Base-by-base conservation (phyloP, 2,329 filamentous ascomycete genomes). In the Curvularia verruculosa region DNA sequence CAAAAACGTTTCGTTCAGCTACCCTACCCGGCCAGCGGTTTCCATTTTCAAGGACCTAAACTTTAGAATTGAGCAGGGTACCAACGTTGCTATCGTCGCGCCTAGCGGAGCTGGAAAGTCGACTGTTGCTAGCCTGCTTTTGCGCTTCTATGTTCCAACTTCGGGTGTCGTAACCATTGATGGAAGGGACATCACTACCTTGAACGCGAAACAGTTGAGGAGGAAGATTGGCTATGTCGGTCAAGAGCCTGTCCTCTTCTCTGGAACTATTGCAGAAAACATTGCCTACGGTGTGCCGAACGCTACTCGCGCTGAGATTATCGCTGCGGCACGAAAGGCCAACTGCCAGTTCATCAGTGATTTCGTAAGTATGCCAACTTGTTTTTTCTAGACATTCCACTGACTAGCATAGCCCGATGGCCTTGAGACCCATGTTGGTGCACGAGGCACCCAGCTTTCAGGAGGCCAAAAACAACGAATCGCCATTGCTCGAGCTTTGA, bases 381-480 rank as follows among this genome's bases (percentile, higher is more conserved):
- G 15, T 7, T 10, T 3, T n/a, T 12, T 26, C 18, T 39, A 19
- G 10, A 10, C 39, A 13, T 23, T 36, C 3, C 9, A 28, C 67
- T 72, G 67, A 65, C 51, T 52, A 58, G 71, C 59, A 26, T 44
- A 86, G 84, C 95, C 95, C 26, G 92, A 98, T 56, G 95, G 95
- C 4, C 84, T 99, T 6, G 94, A 99, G 72, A 99, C 95, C 0
- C 90, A 90, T 63, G 95, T 96, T 28, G 96, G 96, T 52, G 90
- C 94, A 15, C 86, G 95, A 63, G 95, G 95, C 31, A 93, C 94
- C 1, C 94, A 98, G 77, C 84, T 99, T 0, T 97, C 92, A 8
- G 95, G 95, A 49, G 95, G 95, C 0, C 95, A 99, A 78, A 98
- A 98, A 79, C 95, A 99, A 77, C 89, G 95, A 62, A 98, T 99